phyloP scores from a whole-genome alignment of 768 basidiomycete genomes.

The Mycena polygramma region DNA sequence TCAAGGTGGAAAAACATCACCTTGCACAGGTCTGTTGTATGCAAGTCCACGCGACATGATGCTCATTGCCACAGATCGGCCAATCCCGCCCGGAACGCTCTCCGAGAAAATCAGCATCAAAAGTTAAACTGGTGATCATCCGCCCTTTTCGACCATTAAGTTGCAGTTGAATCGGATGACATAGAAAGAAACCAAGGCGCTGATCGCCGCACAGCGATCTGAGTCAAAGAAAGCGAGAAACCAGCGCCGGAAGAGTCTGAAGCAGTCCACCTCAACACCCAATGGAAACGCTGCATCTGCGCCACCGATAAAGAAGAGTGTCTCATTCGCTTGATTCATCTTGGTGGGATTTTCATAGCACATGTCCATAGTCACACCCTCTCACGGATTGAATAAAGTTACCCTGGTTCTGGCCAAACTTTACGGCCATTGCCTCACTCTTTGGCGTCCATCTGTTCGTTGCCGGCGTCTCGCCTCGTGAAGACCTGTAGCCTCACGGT shows the following conservation, averaged over 20 bases:
- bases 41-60: constrained; percentile 35
- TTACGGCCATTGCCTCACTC: background rate
- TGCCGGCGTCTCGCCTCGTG: constrained; percentile 11
- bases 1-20: constrained; percentile 56
- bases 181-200: constrained; percentile 34
- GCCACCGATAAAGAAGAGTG: constrained; percentile 29
- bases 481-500: background rate
- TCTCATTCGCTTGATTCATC: constrained; percentile 34
- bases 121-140: constrained; percentile 54
- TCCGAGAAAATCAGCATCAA: constrained; percentile 46
- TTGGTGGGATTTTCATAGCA: constrained; percentile 2
- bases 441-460: constrained; percentile 28
- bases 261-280: constrained; percentile 13
- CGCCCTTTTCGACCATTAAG: constrained; percentile 24
- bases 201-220: constrained; percentile 24
- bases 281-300: constrained; percentile 6
- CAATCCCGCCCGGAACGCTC: constrained; percentile 45
- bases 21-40: constrained; percentile 52
- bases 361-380: background rate
- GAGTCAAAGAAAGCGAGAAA: constrained; percentile 36
- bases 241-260: constrained; percentile 31
- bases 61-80: constrained; percentile 39
- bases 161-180: constrained; percentile 11
- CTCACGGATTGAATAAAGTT: background rate
- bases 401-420: constrained; percentile 6